A percentile compares a stretch with the other conserved stretches of the same genome.
These are phyloP conservation scores for Ceratonia siliqua DNA, from an alignment of 306 rosid genomes.

Conservation along the genomic window DNA sequence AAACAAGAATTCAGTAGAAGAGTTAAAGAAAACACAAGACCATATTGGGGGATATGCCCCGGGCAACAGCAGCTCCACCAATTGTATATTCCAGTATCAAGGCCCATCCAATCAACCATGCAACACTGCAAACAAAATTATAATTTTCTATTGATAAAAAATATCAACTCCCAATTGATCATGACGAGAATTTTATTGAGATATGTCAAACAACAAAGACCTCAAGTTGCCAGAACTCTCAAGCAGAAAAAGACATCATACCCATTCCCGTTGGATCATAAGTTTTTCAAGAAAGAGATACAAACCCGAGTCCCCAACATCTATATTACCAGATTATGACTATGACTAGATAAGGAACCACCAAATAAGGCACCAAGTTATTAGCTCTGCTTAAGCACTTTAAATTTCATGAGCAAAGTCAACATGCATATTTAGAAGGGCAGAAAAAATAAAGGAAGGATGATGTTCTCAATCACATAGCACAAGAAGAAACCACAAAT, in stretches of 20 bases:
- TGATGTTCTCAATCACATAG: background rate
- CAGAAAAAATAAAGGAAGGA: background rate
- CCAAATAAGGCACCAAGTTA: background rate
- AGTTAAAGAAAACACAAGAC: conserved; percentile 40
- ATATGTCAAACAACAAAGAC: background rate
- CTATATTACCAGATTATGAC: conserved; percentile 10
- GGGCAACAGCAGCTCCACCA: conserved; percentile 90
- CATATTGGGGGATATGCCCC: conserved; percentile 95
- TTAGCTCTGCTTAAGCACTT: background rate
- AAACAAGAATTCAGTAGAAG: background rate
- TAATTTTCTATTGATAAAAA: background rate
- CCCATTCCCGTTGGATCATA: background rate
- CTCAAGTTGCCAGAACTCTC: background rate
- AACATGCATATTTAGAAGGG: background rate
- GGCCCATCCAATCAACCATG: conserved; percentile 98
- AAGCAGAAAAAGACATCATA: background rate
- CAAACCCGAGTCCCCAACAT: background rate
- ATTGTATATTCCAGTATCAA: conserved; percentile 85
- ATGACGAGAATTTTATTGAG: background rate
- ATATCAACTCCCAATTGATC: conserved; percentile 11
- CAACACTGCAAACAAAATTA: conserved; percentile 56
- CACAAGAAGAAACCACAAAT: background rate
- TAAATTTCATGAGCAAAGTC: background rate
- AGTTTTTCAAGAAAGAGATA: background rate
- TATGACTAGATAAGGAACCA: background rate